Evolutionary conservation across 2,329 filamentous ascomycete genomes (phyloP), one percentile per base, ranked within the genome.

Genomic region (Passalora sequoiae): DNA sequence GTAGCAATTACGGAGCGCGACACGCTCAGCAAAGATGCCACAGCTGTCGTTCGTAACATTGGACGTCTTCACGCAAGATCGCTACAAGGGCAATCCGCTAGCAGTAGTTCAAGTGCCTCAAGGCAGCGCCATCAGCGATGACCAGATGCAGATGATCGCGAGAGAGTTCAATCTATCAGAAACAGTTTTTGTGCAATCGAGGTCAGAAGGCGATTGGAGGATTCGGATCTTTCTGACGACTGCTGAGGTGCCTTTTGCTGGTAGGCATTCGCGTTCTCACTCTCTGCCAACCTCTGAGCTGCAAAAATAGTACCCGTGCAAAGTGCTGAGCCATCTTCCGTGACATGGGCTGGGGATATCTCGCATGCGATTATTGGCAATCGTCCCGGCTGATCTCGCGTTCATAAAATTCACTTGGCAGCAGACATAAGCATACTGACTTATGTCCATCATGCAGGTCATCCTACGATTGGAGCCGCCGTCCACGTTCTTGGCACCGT

Each of bases 81-180:
- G 61, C 31, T 76, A 70, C 55, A 50, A 57, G 24, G 76, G 76
- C 31, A 79, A 80, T 48, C 76, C 73, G 2, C 64, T 80, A 1
- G 76, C 70, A n/a, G 67, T 80, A n/a, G 69, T 79, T 47, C 64
- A 68, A 29, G 61, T 79, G 9, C 67, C 69, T 1, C 20, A 46
- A 7, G 48, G 45, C 24, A 41, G 2, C 5, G 19, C 17, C 20
- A 24, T 36, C 20, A 36, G 64, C 31, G 50, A 58, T 27, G 60
- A 62, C 25, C 67, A 73, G 49, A 76, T 78, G 56, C 76, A 77
- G 56, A 58, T 55, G 32, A 72, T 81, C 43, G 74, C 76, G 4
- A 60, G 64, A 22, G 77, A 80, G 50, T 80, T 79, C 65, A 78
- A 78, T 51, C 65, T 76, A 27, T 77, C 74, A 1, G 77, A 80